Conservation (phyloP, 2,329 filamentous ascomycete genomes). For the Gaeumannomyces tritici region DNA sequence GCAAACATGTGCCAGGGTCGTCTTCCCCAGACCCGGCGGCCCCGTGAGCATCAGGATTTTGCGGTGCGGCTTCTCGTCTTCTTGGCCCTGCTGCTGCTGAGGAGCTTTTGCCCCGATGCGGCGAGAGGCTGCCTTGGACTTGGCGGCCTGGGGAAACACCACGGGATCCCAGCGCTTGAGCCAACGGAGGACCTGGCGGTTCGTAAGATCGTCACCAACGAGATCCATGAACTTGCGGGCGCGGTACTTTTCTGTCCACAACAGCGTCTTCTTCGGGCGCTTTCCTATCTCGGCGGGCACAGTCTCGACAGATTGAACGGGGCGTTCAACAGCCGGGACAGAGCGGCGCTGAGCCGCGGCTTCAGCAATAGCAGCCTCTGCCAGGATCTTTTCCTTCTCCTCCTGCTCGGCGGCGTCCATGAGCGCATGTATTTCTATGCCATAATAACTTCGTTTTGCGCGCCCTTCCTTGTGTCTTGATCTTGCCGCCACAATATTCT, state of each 20-base stretch:
- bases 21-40: constrained; percentile 89
- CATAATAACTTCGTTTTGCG: constrained; percentile 74
- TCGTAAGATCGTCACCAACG: constrained; percentile 88
- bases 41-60: constrained; percentile 89
- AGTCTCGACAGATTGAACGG: constrained; percentile 32
- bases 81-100: constrained; percentile 32
- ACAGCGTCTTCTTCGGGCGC: constrained; percentile 41
- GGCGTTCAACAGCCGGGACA: constrained; percentile 9
- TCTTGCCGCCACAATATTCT: constrained; percentile 57
- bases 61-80: constrained; percentile 67
- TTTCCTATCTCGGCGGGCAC: constrained; percentile 16
- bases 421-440: constrained; percentile 80
- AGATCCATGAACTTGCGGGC: constrained; percentile 87
- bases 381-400: constrained; percentile 14
- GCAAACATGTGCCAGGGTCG: constrained; percentile 91
- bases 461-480: constrained; percentile 58
- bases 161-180: constrained; percentile 88
- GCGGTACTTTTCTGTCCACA: constrained; percentile 98
- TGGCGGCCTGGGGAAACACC: constrained; percentile 73
- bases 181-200: constrained; percentile 84
- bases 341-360: constrained; percentile 12
- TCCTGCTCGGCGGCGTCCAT: constrained; percentile 63
- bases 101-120: constrained; percentile 17
- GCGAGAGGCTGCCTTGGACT: constrained; percentile 38
- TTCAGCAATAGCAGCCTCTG: not conserved